Conservation (phyloP, 2,329 filamentous ascomycete species). For the Botryotinia calthae region DNA sequence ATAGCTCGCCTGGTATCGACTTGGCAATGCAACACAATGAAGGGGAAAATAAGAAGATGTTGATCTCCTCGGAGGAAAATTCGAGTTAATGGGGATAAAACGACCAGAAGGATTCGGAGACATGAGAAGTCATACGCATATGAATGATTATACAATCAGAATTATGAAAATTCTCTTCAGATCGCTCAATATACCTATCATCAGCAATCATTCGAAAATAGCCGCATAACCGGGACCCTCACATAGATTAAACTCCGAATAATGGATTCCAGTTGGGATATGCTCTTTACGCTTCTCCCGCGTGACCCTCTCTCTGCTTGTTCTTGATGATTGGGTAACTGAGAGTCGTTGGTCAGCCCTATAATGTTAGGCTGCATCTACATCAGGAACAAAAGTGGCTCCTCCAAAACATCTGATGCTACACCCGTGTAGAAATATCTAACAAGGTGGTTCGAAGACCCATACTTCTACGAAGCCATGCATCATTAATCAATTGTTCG, state of each 20-base stretch:
- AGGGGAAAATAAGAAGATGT: neutral
- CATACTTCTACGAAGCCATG: neutral
- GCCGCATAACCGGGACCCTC: neutral
- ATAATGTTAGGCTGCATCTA: neutral
- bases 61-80: neutral
- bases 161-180: neutral
- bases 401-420: neutral
- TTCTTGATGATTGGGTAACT: neutral
- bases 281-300: neutral
- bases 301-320: neutral
- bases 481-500: neutral
- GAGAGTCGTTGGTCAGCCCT: slow-evolving; percentile 8
- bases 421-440: neutral
- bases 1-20: neutral
- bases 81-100: neutral
- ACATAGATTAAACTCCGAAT: neutral
- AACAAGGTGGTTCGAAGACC: neutral
- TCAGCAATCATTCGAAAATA: neutral
- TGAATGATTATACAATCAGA: neutral
- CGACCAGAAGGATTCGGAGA: neutral
- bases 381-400: neutral
- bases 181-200: neutral
- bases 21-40: neutral
- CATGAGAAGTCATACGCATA: neutral
- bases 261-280: slow-evolving; percentile 7